Conservation (phyloP, 2,329 filamentous ascomycete species). For the Chrysoporthe deuterocubensis region DNA sequence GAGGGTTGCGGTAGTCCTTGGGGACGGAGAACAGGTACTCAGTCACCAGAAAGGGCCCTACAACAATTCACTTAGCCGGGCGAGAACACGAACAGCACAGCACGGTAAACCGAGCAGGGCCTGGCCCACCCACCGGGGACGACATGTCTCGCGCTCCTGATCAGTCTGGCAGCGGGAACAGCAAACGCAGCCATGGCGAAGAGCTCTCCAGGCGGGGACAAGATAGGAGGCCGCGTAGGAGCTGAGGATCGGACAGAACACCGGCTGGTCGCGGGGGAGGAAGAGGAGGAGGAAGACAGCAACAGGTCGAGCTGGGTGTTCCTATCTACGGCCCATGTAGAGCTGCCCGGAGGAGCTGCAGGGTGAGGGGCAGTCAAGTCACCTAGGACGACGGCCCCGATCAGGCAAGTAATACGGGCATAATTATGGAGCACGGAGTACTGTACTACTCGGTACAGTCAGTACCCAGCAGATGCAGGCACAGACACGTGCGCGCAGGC, state of each 20-base stretch:
- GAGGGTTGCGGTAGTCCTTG: constrained; percentile 71
- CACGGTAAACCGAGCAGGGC: background rate
- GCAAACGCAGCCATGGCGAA: constrained; percentile 20
- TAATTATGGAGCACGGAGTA: too few relatives aligned
- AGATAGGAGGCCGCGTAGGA: too few relatives aligned
- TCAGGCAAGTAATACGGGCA: background rate
- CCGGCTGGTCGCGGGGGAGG: too few relatives aligned
- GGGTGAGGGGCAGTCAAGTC: too few relatives aligned
- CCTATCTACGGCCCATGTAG: background rate
- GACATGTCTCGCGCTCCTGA: constrained; percentile 20
- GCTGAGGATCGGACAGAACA: background rate
- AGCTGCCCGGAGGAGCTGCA: background rate
- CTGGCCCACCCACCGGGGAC: constrained; percentile 20
- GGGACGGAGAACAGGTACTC: constrained; percentile 90
- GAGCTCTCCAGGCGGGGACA: background rate
- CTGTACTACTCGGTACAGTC: too few relatives aligned
- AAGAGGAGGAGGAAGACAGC: background rate
- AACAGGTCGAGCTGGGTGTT: background rate
- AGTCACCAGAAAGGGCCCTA: constrained; percentile 72
- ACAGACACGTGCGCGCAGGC: too few relatives aligned
- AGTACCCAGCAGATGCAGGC: too few relatives aligned
- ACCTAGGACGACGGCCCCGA: background rate
- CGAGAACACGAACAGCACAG: background rate
- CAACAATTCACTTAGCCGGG: background rate
- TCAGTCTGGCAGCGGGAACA: constrained; percentile 22